These are phyloP conservation scores for Solanum boliviense DNA, from an alignment of 257 asterid genomes.

Conservation along the genomic window DNA sequence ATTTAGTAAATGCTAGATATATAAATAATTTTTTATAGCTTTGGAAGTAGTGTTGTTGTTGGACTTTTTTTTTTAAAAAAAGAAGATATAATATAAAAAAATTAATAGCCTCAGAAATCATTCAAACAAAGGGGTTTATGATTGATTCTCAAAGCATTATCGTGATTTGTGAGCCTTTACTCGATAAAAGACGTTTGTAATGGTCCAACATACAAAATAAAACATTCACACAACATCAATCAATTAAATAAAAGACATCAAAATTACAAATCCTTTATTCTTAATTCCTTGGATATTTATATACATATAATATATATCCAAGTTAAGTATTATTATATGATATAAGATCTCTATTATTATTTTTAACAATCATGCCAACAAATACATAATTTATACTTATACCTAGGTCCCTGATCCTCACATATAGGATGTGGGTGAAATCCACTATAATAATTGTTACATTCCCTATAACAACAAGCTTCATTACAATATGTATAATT, in stretches of 20 bases:
- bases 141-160: too few species aligned
- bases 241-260: background rate
- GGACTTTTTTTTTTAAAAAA: too few species aligned
- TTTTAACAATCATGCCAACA: constrained; percentile 3
- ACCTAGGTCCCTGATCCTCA: background rate
- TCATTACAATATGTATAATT: background rate
- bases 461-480: background rate
- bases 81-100: accelerated
- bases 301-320: background rate
- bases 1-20: too few species aligned
- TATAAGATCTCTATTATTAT: background rate
- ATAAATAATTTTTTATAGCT: too few species aligned
- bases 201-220: too few species aligned
- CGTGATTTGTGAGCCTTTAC: too few species aligned
- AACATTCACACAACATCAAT: too few species aligned
- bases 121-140: background rate
- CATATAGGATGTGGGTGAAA: background rate
- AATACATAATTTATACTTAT: background rate
- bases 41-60: too few species aligned
- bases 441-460: background rate
- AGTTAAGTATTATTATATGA: background rate
- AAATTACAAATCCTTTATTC: background rate
- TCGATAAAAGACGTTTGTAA: accelerated
- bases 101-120: too few species aligned
- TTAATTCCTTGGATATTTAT: too few species aligned